Evolutionary conservation across 768 basidiomycete genomes (phyloP), one percentile per base, ranked within the genome.

Genomic region (Tephrocybe sp.): DNA sequence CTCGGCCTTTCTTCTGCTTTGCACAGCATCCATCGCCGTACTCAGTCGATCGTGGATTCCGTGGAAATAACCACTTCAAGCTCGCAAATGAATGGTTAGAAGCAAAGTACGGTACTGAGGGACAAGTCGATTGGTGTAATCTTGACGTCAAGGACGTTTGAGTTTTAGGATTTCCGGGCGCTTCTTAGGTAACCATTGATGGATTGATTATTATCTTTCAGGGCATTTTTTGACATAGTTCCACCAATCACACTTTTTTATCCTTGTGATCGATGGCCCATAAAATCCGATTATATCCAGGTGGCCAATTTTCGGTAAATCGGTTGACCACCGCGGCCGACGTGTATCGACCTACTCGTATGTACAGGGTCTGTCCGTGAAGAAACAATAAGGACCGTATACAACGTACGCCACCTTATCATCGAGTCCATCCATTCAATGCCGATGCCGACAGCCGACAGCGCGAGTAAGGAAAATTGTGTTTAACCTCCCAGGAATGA

Each of bases 11-110:
- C n/a, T n/a, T 57, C 56, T 53, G 57, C 35, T 66, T 36, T 58
- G 26, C 18, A 22, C 68, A 89, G 80, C 93, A 97, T 69, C 93
- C 93, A 15, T 92, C 88, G 24, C 94, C 93, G 5, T 69, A 84
- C 15, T 85, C 87, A 45, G 93, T 87, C 3, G 69, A 78, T 55
- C 77, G 77, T 49, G 93, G 94, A 9, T 97, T 95, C 72, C 65
- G 91, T 54, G 92, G 91, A 41, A 95, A 94, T 64, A 83, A 82
- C 42, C 95, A 97, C 69, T 98, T 98, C 72, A 82, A 76, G 61
- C 72, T 79, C 51, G 89, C 92, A 35, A 96, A 97, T 62, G 79
- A 86, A 47, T 98, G 95, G 95, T 71, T 98, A 21, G 80, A 81
- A 63, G 61, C 76, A 49, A 83, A 82, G 58, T 95, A 97, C 60